Conservation (phyloP, 2,329 filamentous ascomycete species). For the Ophiosphaerella korrae region DNA sequence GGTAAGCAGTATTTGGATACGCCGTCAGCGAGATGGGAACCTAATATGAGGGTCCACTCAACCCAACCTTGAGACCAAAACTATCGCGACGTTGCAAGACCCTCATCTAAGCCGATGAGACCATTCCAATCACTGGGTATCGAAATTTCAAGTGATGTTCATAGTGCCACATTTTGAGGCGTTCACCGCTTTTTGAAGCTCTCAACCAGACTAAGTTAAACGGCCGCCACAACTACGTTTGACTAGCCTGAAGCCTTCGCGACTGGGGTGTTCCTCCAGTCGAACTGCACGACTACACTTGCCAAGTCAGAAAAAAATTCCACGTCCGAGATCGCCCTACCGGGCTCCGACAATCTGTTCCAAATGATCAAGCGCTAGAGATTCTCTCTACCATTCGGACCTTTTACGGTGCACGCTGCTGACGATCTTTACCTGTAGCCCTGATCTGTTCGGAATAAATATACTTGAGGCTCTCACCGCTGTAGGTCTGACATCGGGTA, state of each 20-base stretch:
- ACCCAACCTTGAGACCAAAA: not conserved
- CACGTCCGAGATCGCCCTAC: not conserved
- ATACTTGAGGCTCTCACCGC: too few relatives aligned
- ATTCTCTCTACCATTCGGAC: too few relatives aligned
- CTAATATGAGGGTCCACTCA: not conserved
- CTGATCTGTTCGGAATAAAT: too few relatives aligned
- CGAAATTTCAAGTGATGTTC: not conserved
- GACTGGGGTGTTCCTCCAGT: conserved; percentile 8
- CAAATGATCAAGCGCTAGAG: too few relatives aligned
- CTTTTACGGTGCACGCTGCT: too few relatives aligned
- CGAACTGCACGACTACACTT: not conserved
- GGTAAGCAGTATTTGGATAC: conserved; percentile 1
- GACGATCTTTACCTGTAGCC: too few relatives aligned
- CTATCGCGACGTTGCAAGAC: not conserved
- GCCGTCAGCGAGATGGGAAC: not conserved
- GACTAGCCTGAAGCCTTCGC: conserved; percentile 6
- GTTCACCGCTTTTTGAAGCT: conserved; percentile 22
- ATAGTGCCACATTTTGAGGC: conserved; percentile 3
- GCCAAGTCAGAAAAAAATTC: not conserved
- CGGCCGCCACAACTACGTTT: conserved; percentile 5
- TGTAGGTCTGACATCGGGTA: too few relatives aligned
- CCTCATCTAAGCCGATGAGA: not conserved
- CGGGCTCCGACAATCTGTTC: not conserved
- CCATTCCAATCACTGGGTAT: not conserved
- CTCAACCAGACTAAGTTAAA: not conserved